Conservation (phyloP, 805 yeast species). For the Metschnikowia hibisci region DNA sequence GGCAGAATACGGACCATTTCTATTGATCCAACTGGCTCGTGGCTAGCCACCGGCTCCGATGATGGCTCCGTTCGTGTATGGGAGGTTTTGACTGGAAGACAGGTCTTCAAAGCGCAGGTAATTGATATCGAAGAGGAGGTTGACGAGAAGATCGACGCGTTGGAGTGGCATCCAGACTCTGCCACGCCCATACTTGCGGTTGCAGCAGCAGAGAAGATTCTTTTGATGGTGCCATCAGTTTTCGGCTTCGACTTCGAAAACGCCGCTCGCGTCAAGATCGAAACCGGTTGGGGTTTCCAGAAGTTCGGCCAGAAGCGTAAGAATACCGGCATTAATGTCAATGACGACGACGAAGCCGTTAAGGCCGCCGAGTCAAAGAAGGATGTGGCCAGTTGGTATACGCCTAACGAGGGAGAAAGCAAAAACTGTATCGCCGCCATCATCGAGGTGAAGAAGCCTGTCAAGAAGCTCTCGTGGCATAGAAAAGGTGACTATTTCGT, state of each 20-base stretch:
- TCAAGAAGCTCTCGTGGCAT: slow-evolving; percentile 91
- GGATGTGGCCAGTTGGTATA: slow-evolving; percentile 75
- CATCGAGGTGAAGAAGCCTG: slow-evolving; percentile 59
- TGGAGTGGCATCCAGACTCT: slow-evolving; percentile 87
- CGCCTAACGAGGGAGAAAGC: slow-evolving; percentile 62
- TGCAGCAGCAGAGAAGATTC: slow-evolving; percentile 75
- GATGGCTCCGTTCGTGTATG: slow-evolving; percentile 95
- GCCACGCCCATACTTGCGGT: slow-evolving; percentile 77
- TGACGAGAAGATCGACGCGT: slow-evolving; percentile 74
- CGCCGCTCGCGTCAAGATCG: slow-evolving; percentile 70
- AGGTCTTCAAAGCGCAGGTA: slow-evolving; percentile 64
- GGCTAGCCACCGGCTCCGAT: slow-evolving; percentile 97
- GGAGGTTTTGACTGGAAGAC: slow-evolving; percentile 95
- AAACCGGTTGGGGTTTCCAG: slow-evolving; percentile 88
- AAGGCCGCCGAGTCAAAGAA: slow-evolving; percentile 28
- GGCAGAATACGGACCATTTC: slow-evolving; percentile 79
- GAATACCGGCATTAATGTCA: slow-evolving; percentile 33
- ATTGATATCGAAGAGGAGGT: slow-evolving; percentile 48
- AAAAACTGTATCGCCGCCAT: slow-evolving; percentile 68
- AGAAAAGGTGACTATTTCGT: slow-evolving; percentile 96
- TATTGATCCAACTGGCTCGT: slow-evolving; percentile 84
- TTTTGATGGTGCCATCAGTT: slow-evolving; percentile 82
- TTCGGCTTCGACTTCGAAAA: slow-evolving; percentile 88
- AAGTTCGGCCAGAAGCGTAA: slow-evolving; percentile 53
- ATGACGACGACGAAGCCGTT: slow-evolving; percentile 29